Conservation (phyloP, 768 basidiomycete species). For the Boletus vermiculosoides region DNA sequence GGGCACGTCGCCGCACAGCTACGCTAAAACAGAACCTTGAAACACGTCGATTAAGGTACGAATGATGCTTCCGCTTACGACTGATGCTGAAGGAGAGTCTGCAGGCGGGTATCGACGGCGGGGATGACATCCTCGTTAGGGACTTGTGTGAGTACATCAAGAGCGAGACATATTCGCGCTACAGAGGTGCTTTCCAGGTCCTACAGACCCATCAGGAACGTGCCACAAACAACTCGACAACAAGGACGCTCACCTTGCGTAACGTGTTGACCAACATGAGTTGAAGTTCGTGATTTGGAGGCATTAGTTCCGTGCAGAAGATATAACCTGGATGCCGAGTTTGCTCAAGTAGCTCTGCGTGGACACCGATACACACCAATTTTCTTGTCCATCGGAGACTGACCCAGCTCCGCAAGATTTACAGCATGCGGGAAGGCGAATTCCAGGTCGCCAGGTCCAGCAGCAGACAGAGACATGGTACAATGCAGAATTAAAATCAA, state of each 20-base stretch:
- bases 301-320: conserved; percentile 75
- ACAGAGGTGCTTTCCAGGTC: conserved; percentile 64
- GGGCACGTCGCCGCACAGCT: conserved; percentile 58
- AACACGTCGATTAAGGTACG: conserved; percentile 1
- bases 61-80: conserved; percentile 61
- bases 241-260: conserved; percentile 56
- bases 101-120: conserved; percentile 66
- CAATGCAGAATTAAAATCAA: conserved; percentile 74
- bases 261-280: conserved; percentile 86
- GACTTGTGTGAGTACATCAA: conserved; percentile 63
- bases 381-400: conserved; percentile 58
- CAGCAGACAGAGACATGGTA: conserved; percentile 45
- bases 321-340: conserved; percentile 57
- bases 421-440: conserved; percentile 78
- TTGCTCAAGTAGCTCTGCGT: neutral
- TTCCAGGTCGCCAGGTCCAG: conserved; percentile 48
- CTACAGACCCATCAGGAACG: conserved; percentile 37
- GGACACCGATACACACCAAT: conserved; percentile 46
- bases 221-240: neutral
- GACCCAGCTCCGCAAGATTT: conserved; percentile 71
- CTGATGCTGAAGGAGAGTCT: conserved; percentile 65
- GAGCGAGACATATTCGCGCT: conserved; percentile 64
- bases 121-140: conserved; percentile 71
- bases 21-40: conserved; percentile 38
- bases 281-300: conserved; percentile 61